Evolutionary conservation across 345 rosid species (phyloP), one percentile per base, ranked within the genome.

Genomic region (Rubroshorea leprosula): DNA sequence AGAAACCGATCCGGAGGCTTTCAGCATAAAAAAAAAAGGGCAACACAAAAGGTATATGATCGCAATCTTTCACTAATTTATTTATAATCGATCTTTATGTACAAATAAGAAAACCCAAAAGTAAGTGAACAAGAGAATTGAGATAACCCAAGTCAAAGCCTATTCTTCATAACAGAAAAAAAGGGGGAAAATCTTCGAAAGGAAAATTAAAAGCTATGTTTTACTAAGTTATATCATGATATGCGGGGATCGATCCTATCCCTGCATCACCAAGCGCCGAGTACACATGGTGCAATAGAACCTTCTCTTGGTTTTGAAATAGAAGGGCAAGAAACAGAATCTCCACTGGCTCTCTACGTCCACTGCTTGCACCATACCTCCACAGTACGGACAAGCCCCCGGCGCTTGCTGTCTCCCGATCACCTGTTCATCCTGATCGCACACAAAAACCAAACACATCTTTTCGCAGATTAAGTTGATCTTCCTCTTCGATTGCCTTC

Each of bases 371-470:
- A 92, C 67, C 73, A 54, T 51, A 48, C 98, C 96, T 5, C 96
- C 98, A 53, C 98, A 92, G 75, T 83, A 89, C 0, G 98, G 98
- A 55, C 98, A 92, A 1, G 83, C 78, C 19, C 97, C 96, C 2
- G 90, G 83, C 35, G 95, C 98, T 18, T 75, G 67, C 49, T 92
- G 93, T 54, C 91, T 81, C 18, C 71, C 80, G 23, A 77, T 51
- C 58, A 89, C 98, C 70, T 76, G 71, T 77, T 86, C 96, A 59
- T 89, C 95, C 64, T 88, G 77, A 43, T 92, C 98, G 53, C 98
- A 89, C 25, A 89, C 95, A 58, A 84, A 92, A 70, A 92, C 96
- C 72, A 92, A 65, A 58, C 96, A 92, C 98, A 89, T 92, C 76
- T 27, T 67, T 58, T 12, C 4, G 12, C 29, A 17, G 50, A 14